These are phyloP conservation scores for Neopestalotiopsis sp. DNA, from an alignment of 2,329 filamentous ascomycete species.

Conservation along the genomic window DNA sequence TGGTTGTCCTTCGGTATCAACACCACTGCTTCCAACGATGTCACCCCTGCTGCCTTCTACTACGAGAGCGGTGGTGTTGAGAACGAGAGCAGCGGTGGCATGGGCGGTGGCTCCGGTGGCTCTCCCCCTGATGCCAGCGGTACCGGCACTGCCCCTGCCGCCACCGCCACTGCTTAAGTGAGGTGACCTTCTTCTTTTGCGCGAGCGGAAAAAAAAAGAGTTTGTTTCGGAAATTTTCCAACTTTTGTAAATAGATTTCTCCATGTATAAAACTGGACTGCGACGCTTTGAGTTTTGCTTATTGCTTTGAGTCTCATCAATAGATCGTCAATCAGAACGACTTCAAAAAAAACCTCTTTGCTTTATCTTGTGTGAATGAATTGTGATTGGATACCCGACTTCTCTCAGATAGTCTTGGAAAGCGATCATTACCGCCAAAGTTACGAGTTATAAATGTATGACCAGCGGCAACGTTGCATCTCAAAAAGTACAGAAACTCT, in stretches of 20 bases:
- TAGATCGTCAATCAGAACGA: not conserved
- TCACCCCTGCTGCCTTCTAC: slow-evolving; percentile 28
- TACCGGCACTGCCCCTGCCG: not conserved
- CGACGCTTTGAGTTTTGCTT: not conserved
- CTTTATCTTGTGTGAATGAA: too few species aligned
- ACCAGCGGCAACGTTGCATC: too few species aligned
- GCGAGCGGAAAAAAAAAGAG: not conserved
- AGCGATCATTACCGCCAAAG: too few species aligned
- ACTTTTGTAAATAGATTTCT: slow-evolving; percentile 10
- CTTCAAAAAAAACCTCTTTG: too few species aligned
- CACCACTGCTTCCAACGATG: slow-evolving; percentile 21
- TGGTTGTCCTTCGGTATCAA: slow-evolving; percentile 19
- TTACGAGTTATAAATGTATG: too few species aligned
- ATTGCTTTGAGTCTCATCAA: not conserved
- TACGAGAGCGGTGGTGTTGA: slow-evolving; percentile 28
- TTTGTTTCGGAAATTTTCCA: not conserved
- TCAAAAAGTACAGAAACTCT: too few species aligned
- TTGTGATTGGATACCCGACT: too few species aligned
- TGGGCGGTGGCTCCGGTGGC: slow-evolving; percentile 6
- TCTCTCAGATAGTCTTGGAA: too few species aligned
- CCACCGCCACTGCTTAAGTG: slow-evolving; percentile 15
- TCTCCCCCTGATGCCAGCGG: slow-evolving; percentile 13
- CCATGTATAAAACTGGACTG: slow-evolving; percentile 1
- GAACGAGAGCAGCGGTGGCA: slow-evolving; percentile 12
- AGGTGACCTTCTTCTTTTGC: not conserved